Conservation (phyloP, 2,329 filamentous ascomycete genomes). For the Alternaria gansuensis region DNA sequence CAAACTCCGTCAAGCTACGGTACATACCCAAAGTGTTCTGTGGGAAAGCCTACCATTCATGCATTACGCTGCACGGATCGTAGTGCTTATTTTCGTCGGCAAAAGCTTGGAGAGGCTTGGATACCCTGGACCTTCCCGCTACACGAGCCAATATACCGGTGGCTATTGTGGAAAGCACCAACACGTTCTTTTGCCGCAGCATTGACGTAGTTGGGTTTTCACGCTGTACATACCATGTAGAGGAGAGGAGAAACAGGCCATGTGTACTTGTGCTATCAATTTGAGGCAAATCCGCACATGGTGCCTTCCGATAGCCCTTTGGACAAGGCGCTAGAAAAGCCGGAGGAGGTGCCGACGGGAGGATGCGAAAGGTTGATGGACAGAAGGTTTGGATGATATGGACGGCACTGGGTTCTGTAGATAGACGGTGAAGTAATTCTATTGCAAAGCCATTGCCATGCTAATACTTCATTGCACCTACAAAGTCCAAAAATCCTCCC, state of each 20-base stretch:
- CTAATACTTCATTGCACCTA: no score
- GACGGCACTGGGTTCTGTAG: background rate
- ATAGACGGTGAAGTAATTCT: background rate
- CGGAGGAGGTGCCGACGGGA: background rate
- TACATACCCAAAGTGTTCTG: conserved; percentile 13
- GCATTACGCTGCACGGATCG: conserved; percentile 7
- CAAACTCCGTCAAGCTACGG: conserved; percentile 9
- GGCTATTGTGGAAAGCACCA: conserved; percentile 4
- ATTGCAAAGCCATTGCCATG: no score
- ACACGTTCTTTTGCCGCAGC: background rate
- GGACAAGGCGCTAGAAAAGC: conserved; percentile 4
- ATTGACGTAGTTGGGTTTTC: background rate
- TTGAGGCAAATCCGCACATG: background rate
- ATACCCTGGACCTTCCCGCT: conserved; percentile 7
- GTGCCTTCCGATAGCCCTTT: conserved; percentile 1
- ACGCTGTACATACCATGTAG: background rate
- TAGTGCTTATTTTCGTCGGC: conserved; percentile 19
- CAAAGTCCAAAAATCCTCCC: no score
- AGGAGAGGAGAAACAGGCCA: background rate
- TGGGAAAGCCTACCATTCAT: conserved; percentile 15
- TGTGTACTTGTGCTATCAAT: conserved; percentile 5
- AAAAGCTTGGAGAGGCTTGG: conserved; percentile 22
- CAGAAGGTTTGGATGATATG: background rate
- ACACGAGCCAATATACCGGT: conserved; percentile 3
- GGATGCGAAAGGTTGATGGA: background rate